These are phyloP conservation scores for Pythium rhizo-oryzae DNA, from an alignment of 352 stramenopile species.

Conservation along the genomic window DNA sequence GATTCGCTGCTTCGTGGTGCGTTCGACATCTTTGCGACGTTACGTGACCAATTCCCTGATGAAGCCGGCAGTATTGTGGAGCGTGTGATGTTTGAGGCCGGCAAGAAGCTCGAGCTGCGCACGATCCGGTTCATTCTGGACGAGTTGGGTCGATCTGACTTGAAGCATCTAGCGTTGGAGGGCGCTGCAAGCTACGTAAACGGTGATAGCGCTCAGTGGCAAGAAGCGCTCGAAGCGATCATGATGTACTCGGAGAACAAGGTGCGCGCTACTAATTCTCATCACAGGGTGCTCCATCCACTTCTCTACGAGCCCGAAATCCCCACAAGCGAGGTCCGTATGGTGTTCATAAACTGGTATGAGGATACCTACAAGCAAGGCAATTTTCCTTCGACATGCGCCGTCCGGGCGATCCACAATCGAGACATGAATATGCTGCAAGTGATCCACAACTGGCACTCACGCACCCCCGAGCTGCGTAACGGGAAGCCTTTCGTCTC, in stretches of 20 bases:
- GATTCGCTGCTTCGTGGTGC: neutral
- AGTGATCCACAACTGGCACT: neutral
- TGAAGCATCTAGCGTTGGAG: neutral
- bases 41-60: neutral
- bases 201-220: neutral
- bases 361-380: too few relatives aligned
- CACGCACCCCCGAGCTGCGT: neutral
- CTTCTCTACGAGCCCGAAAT: too few relatives aligned
- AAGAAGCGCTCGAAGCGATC: neutral
- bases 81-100: neutral
- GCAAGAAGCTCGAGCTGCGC: neutral
- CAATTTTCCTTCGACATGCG: neutral
- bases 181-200: neutral
- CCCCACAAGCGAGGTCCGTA: neutral
- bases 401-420: neutral
- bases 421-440: neutral
- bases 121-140: slow-evolving; percentile 3
- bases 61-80: neutral
- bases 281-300: too few relatives aligned
- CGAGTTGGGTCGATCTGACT: neutral
- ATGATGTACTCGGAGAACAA: neutral
- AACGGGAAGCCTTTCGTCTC: neutral
- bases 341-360: neutral
- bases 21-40: neutral
- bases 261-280: too few relatives aligned